A percentile compares a stretch with the other conserved stretches of the same genome.
Evolutionary conservation across 1,284 basidiomycete species (phyloP).

Genomic region (Blastosporella zonata): DNA sequence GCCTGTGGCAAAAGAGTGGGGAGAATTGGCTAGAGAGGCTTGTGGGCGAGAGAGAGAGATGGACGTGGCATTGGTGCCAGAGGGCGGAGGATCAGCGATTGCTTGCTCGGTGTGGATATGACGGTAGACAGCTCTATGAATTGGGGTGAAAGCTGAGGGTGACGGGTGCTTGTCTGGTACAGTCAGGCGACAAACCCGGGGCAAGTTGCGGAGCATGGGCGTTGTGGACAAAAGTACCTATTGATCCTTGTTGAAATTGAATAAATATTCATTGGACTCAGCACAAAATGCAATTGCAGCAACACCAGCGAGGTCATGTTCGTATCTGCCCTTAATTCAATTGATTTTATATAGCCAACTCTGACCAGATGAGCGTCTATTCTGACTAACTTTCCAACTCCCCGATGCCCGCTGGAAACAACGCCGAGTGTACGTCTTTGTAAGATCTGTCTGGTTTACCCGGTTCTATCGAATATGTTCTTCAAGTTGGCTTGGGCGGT

Average conservation of each 20-base stretch:
- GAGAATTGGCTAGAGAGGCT: slow-evolving; percentile 21
- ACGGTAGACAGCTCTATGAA: slow-evolving; percentile 4
- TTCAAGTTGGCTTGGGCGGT: too few relatives aligned
- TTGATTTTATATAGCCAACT: too few relatives aligned
- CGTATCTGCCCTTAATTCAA: too few relatives aligned
- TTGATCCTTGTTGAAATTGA: slow-evolving; percentile 13
- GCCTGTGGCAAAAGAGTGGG: slow-evolving; percentile 11
- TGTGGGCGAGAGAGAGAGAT: slow-evolving; percentile 29
- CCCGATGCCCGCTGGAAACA: too few relatives aligned
- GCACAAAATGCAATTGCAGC: neutral
- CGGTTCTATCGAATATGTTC: neutral
- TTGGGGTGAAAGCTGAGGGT: neutral
- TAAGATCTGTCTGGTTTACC: neutral
- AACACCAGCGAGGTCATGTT: too few relatives aligned
- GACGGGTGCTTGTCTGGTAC: slow-evolving; percentile 7
- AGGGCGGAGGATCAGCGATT: slow-evolving; percentile 15
- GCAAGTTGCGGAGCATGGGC: slow-evolving; percentile 15
- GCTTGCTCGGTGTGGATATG: slow-evolving; percentile 10
- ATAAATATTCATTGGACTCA: too few relatives aligned
- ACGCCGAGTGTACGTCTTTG: neutral
- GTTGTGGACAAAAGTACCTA: slow-evolving; percentile 3
- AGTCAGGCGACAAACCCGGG: slow-evolving; percentile 12
- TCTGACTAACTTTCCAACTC: too few relatives aligned
- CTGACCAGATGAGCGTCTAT: too few relatives aligned
- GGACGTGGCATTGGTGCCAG: slow-evolving; percentile 12